Conservation (phyloP, 176 grass and related monocot genomes). For the Bromus sterilis region DNA sequence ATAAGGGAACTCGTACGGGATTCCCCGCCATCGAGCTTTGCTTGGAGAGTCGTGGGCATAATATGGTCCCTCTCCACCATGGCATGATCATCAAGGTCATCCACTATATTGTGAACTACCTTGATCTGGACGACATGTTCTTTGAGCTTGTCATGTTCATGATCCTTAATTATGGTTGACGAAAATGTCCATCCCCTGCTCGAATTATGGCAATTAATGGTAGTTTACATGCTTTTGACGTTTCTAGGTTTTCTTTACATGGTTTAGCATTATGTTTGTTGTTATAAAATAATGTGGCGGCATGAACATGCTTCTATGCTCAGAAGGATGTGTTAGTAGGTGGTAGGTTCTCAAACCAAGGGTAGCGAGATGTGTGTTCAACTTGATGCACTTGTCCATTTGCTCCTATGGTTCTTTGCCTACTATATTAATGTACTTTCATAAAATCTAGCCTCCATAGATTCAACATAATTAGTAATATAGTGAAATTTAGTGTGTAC, state of each 20-base stretch:
- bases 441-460: neutral
- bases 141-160: conserved; percentile 91
- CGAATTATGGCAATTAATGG: neutral
- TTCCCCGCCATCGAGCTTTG: too few relatives aligned
- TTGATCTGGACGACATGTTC: conserved; percentile 34
- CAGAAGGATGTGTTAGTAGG: conserved; percentile 56
- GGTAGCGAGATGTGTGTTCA: conserved; percentile 46
- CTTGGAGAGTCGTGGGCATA: too few relatives aligned
- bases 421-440: neutral
- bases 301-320: conserved; percentile 71
- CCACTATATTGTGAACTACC: too few relatives aligned
- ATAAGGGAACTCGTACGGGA: too few relatives aligned
- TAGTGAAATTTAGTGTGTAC: neutral
- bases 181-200: conserved; percentile 46
- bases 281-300: conserved; percentile 75
- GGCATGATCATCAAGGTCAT: too few relatives aligned
- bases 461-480: neutral
- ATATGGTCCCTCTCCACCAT: too few relatives aligned
- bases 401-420: neutral
- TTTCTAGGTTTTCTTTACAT: conserved; percentile 26
- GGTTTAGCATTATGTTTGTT: conserved; percentile 13
- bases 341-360: conserved; percentile 64
- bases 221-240: neutral
- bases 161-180: conserved; percentile 84
- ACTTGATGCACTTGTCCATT: neutral